phyloP scores from a whole-genome alignment of 2,329 filamentous ascomycete genomes.

The Colletotrichum sublineola region DNA sequence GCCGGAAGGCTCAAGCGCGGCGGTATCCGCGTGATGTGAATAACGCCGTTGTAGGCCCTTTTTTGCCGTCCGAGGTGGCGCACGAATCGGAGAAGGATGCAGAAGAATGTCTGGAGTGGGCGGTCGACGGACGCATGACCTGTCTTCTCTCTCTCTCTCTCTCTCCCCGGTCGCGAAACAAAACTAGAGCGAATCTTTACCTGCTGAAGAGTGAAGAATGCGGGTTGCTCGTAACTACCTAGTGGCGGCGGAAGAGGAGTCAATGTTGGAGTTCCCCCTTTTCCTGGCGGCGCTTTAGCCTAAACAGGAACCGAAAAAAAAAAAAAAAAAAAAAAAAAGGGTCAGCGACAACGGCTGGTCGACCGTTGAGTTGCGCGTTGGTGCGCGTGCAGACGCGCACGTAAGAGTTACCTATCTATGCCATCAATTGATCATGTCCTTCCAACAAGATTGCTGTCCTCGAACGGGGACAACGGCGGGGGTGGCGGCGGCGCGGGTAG shows the following conservation, averaged over 20 bases:
- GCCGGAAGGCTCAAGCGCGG: not conserved
- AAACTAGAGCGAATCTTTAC: not conserved
- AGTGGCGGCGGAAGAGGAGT: not conserved
- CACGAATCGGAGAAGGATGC: not conserved
- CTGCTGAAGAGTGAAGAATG: not conserved
- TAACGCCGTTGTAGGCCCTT: not conserved
- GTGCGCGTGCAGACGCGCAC: not conserved
- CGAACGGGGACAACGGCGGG: too few species aligned
- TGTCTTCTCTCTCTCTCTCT: too few species aligned
- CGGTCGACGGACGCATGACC: not conserved
- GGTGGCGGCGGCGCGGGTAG: not conserved
- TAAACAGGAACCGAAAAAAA: not conserved
- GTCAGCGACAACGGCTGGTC: not conserved
- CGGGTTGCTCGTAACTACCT: not conserved
- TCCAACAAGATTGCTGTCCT: not conserved
- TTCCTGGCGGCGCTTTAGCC: not conserved
- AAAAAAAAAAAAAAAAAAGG: not conserved
- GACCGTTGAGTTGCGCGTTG: not conserved
- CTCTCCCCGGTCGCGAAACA: not conserved
- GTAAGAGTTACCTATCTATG: not conserved
- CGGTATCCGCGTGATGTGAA: too few species aligned
- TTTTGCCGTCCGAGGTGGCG: not conserved
- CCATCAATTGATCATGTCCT: not conserved
- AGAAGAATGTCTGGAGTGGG: too few species aligned
- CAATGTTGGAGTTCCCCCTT: not conserved